These are phyloP conservation scores for Lentinus tigrinus DNA, from an alignment of 768 basidiomycete genomes.

Conservation along the genomic window DNA sequence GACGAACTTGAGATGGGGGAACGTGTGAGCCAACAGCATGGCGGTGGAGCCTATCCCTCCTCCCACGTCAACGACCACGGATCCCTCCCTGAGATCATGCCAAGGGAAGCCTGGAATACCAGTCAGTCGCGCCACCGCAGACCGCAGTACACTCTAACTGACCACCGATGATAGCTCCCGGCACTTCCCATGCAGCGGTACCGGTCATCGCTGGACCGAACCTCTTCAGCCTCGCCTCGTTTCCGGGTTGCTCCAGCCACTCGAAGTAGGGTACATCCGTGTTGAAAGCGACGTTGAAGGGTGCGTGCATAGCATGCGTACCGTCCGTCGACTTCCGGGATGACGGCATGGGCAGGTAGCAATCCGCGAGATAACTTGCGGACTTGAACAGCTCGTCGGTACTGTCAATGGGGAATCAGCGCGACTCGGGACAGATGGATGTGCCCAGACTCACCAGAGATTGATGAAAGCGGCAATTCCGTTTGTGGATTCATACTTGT, in stretches of 20 bases:
- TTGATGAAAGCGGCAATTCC: constrained; percentile 73
- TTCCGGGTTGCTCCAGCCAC: constrained; percentile 67
- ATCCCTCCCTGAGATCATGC: constrained; percentile 46
- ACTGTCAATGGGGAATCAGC: constrained; percentile 33
- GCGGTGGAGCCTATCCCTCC: constrained; percentile 63
- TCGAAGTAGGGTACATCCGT: constrained; percentile 54
- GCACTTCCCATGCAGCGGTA: constrained; percentile 65
- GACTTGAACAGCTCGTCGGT: constrained; percentile 78
- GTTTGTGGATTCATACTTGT: constrained; percentile 65
- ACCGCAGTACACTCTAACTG: neutral
- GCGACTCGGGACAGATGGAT: neutral
- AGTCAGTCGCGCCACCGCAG: neutral
- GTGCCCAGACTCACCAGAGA: constrained; percentile 47
- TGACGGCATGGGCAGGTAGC: constrained; percentile 24
- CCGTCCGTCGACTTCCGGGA: neutral
- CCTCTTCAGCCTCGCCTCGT: constrained; percentile 49
- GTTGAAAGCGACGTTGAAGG: constrained; percentile 73
- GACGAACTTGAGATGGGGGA: constrained; percentile 46
- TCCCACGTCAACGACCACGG: constrained; percentile 64
- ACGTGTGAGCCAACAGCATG: constrained; percentile 41
- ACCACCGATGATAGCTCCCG: constrained; percentile 29
- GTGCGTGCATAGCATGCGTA: constrained; percentile 48
- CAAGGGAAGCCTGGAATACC: constrained; percentile 54
- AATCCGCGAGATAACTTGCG: constrained; percentile 71
- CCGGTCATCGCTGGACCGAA: constrained; percentile 80